These are phyloP conservation scores for Termitomyces bulborhizus DNA, from an alignment of 768 basidiomycete genomes.

Conservation along the genomic window DNA sequence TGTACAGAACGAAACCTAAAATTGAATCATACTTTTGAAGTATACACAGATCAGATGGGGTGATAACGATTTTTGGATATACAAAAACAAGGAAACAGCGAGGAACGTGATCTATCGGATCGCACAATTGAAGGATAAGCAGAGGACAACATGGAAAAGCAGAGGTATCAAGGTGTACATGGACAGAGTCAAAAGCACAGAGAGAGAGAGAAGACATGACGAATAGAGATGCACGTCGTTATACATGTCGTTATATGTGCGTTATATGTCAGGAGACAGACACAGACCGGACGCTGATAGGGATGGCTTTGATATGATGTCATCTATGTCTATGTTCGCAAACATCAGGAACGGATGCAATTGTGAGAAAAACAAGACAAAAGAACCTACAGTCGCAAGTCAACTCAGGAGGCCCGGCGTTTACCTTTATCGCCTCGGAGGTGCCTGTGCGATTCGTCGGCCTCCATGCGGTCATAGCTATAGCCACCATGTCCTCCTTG, in stretches of 20 bases:
- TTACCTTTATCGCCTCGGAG: constrained; percentile 1
- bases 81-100: not conserved
- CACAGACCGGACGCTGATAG: no score
- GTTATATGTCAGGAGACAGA: not conserved
- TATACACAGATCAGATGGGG: not conserved
- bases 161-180: not conserved
- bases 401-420: not conserved
- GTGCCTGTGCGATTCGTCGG: constrained; percentile 1
- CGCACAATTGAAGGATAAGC: not conserved
- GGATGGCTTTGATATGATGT: not conserved
- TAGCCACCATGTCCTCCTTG: not conserved
- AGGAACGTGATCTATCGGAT: not conserved
- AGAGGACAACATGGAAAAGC: not conserved
- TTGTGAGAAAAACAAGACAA: not conserved
- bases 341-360: not conserved
- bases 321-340: not conserved
- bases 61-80: not conserved
- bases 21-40: not conserved
- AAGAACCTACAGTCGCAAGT: not conserved
- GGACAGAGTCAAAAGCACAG: not conserved
- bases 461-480: not conserved
- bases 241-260: not conserved
- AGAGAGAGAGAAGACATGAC: not conserved
- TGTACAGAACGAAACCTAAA: not conserved
- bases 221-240: not conserved